These are phyloP conservation scores for Quercus variabilis DNA, from an alignment of 306 rosid genomes.

Conservation along the genomic window DNA sequence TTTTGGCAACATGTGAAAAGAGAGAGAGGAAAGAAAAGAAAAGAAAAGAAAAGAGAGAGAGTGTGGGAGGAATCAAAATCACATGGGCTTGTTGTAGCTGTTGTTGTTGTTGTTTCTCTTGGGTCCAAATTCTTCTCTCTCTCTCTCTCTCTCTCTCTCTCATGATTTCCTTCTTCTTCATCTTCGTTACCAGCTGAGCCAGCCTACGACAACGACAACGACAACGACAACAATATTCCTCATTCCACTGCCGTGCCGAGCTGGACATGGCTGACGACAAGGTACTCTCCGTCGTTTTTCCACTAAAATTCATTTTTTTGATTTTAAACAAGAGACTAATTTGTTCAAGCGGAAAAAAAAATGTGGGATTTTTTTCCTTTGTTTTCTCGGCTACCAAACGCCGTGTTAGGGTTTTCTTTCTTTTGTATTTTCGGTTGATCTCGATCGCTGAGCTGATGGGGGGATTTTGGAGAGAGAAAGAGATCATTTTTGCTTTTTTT, in stretches of 20 bases:
- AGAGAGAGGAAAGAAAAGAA: background rate
- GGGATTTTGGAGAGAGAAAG: background rate
- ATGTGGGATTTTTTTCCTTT: constrained; percentile 18
- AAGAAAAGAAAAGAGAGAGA: constrained; percentile 9
- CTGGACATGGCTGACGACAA: constrained; percentile 80
- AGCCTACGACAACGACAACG: too few relatives aligned
- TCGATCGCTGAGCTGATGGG: constrained; percentile 11
- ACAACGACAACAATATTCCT: constrained; percentile 13
- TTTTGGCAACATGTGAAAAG: background rate
- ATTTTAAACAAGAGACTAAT: background rate
- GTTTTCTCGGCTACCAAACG: background rate
- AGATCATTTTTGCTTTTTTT: background rate
- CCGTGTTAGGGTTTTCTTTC: constrained; percentile 24
- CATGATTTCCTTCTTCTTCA: constrained; percentile 33
- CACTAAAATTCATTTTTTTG: background rate
- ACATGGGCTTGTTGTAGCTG: constrained; percentile 77
- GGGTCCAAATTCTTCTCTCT: too few relatives aligned
- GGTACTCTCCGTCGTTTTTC: constrained; percentile 36
- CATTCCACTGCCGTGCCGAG: constrained; percentile 5
- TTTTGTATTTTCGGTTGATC: background rate
- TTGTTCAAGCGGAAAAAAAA: background rate
- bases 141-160: constrained; percentile 37
- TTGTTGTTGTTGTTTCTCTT: too few relatives aligned
- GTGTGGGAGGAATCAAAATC: constrained; percentile 73
- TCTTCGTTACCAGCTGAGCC: constrained; percentile 19